Conservation (phyloP, 129 eudicot species). For the Ambrosia artemisiifolia region DNA sequence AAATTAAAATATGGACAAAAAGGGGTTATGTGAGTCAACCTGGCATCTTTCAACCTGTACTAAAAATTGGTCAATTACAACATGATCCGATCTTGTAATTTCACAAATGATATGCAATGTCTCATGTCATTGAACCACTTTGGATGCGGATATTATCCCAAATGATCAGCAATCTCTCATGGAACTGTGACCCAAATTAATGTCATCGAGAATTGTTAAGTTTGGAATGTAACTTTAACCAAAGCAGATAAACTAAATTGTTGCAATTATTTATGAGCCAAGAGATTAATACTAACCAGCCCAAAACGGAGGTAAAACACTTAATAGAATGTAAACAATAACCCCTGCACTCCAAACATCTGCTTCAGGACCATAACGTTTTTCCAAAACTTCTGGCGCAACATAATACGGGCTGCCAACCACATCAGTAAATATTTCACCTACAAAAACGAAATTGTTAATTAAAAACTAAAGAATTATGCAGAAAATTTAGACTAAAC, state of each 20-base stretch:
- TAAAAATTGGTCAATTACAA: too few relatives aligned
- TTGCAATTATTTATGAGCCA: neutral
- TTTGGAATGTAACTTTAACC: constrained; percentile 6
- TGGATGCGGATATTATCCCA: too few relatives aligned
- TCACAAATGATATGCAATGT: too few relatives aligned
- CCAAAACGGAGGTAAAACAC: constrained; percentile 95
- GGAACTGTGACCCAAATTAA: constrained; percentile 2
- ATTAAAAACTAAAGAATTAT: neutral
- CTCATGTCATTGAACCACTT: too few relatives aligned
- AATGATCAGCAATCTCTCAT: too few relatives aligned
- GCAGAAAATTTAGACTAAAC: constrained; percentile 13
- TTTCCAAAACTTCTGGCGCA: constrained; percentile 86
- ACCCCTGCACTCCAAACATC: constrained; percentile 99
- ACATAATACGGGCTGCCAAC: constrained; percentile 98
- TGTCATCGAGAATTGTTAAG: neutral
- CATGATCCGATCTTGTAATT: too few relatives aligned
- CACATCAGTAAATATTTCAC: constrained; percentile 70
- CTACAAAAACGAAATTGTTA: constrained; percentile 34
- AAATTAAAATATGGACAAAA: too few relatives aligned
- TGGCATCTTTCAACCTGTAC: too few relatives aligned
- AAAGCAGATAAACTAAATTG: neutral
- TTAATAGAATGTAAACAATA: constrained; percentile 70
- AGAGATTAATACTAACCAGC: constrained; percentile 51
- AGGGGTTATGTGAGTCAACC: too few relatives aligned
- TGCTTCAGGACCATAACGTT: constrained; percentile 91